Percentiles rank a stretch among this genome's conserved stretches.
Conservation (phyloP, 139 green algal species). For the Volvox africanus region DNA sequence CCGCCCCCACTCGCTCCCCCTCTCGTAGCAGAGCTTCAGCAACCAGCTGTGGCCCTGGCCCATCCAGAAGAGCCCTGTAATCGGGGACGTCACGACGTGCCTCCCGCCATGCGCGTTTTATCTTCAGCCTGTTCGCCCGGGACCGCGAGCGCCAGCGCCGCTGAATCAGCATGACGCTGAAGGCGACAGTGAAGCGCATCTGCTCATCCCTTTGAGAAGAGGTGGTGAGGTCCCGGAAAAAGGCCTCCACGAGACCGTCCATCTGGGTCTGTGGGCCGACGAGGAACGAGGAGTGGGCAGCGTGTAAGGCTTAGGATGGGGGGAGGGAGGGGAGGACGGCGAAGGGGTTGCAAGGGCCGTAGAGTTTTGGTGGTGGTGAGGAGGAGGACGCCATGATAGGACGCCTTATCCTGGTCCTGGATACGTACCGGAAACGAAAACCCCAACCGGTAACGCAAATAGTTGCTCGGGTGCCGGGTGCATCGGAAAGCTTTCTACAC, state of each 20-base stretch:
- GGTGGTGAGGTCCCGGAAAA: constrained; percentile 63
- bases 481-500: too few species aligned
- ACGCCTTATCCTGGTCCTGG: too few species aligned
- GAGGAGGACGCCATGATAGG: too few species aligned
- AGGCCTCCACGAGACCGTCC: constrained; percentile 68
- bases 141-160: constrained; percentile 66
- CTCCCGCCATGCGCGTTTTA: constrained; percentile 43
- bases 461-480: too few species aligned
- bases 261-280: constrained; percentile 59
- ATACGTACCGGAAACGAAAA: too few species aligned
- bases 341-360: too few species aligned
- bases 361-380: too few species aligned
- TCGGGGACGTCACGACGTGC: not conserved
- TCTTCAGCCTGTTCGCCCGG: constrained; percentile 53
- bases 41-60: not conserved
- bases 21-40: not conserved
- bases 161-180: constrained; percentile 79
- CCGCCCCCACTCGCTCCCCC: not conserved
- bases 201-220: constrained; percentile 53
- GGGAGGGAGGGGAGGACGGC: too few species aligned
- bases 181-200: constrained; percentile 73
- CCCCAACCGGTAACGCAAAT: too few species aligned
- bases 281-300: too few species aligned
- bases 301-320: too few species aligned
- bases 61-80: not conserved